These are phyloP conservation scores for Exophiala alcalophila DNA, from an alignment of 2,329 filamentous ascomycete species.

Conservation along the genomic window DNA sequence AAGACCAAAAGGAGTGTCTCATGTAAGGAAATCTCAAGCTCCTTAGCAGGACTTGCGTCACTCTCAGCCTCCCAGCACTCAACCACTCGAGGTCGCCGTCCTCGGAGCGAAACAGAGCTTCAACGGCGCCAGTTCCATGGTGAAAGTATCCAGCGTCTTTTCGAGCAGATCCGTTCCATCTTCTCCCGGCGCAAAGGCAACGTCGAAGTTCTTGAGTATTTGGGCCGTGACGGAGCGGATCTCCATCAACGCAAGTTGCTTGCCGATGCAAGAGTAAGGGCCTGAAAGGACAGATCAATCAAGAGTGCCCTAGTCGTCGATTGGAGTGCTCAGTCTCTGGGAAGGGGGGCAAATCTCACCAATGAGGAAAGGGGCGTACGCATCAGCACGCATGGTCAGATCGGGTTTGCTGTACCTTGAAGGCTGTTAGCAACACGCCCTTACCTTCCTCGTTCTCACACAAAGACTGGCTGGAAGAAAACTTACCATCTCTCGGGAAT, in stretches of 20 bases:
- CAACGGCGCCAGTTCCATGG: conserved; percentile 11
- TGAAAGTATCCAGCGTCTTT: conserved; percentile 18
- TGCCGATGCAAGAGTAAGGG: conserved; percentile 32
- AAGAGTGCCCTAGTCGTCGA: too few relatives aligned
- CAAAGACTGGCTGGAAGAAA: too few relatives aligned
- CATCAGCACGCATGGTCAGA: conserved; percentile 33
- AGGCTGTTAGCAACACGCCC: not conserved
- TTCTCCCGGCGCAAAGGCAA: conserved; percentile 14
- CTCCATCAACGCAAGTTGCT: conserved; percentile 32
- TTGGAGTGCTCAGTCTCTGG: not conserved
- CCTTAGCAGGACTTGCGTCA: too few relatives aligned
- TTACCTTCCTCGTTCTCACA: too few relatives aligned
- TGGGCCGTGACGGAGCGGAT: conserved; percentile 25
- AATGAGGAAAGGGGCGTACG: conserved; percentile 39
- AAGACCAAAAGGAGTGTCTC: too few relatives aligned
- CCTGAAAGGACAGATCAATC: conserved; percentile 28
- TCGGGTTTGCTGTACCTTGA: conserved; percentile 27
- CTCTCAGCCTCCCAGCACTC: too few relatives aligned
- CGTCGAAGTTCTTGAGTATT: conserved; percentile 10
- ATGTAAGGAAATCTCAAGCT: too few relatives aligned
- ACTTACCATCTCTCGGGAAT: conserved; percentile 42
- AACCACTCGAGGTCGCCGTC: too few relatives aligned
- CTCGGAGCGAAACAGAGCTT: conserved; percentile 2
- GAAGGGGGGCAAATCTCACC: conserved; percentile 33
- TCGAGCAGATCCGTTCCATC: conserved; percentile 11